Percentiles rank a stretch among this genome's conserved stretches.
Conservation (phyloP, 2,329 filamentous ascomycete genomes). For the Sporothrix humicola region DNA sequence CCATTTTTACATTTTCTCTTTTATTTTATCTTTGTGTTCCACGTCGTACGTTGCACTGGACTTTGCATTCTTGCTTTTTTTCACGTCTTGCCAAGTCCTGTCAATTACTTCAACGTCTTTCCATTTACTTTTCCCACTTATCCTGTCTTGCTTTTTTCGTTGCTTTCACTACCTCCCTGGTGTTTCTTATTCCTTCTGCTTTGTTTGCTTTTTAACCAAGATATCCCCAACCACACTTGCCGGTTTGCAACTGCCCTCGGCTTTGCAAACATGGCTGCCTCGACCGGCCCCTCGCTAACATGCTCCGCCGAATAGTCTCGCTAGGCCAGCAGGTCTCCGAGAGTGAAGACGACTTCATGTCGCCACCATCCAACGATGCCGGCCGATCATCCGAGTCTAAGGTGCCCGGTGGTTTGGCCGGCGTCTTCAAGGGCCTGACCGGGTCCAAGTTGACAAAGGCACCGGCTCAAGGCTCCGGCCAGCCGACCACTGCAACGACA, state of each 20-base stretch:
- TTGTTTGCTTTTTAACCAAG: not conserved
- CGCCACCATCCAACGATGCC: slow-evolving; percentile 64
- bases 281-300: slow-evolving; percentile 44
- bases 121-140: not conserved
- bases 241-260: not conserved
- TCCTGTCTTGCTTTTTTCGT: not conserved
- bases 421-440: slow-evolving; percentile 68
- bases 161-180: not conserved
- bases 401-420: slow-evolving; percentile 62
- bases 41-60: not conserved
- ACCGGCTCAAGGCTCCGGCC: slow-evolving; percentile 8
- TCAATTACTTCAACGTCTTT: not conserved
- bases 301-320: slow-evolving; percentile 53
- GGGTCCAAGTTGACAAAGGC: slow-evolving; percentile 61
- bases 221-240: not conserved
- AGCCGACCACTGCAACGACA: slow-evolving; percentile 2
- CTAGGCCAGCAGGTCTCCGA: slow-evolving; percentile 51
- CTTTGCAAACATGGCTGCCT: slow-evolving; percentile 10
- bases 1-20: not conserved
- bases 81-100: slow-evolving; percentile 2
- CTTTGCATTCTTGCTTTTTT: not conserved
- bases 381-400: slow-evolving; percentile 60
- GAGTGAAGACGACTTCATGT: slow-evolving; percentile 61
- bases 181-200: not conserved
- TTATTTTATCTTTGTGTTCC: not conserved